These are phyloP conservation scores for Aplosporella prunicola DNA, from an alignment of 2,329 filamentous ascomycete genomes.

Conservation along the genomic window DNA sequence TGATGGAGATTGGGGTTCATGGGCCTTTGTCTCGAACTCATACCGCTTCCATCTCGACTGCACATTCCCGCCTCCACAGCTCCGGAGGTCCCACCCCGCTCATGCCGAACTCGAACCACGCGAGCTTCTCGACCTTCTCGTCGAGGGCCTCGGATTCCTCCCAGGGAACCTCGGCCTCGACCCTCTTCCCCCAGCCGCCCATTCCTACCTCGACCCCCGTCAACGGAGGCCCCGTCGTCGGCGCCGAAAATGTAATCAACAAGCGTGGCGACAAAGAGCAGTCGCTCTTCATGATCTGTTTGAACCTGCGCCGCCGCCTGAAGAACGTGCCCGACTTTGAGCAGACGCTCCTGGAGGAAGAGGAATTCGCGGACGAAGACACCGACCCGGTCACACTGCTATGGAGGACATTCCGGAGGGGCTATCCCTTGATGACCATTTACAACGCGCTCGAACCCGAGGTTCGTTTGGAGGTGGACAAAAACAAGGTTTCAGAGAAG, in stretches of 20 bases:
- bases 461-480: constrained; percentile 58
- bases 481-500: constrained; percentile 49
- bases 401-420: constrained; percentile 78
- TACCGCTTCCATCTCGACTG: constrained; percentile 15
- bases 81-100: constrained; percentile 28
- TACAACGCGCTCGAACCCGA: constrained; percentile 77
- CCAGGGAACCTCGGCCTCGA: constrained; percentile 35
- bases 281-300: constrained; percentile 92
- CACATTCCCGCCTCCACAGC: constrained; percentile 13
- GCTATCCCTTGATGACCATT: constrained; percentile 74
- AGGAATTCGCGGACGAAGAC: constrained; percentile 56
- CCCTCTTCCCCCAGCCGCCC: constrained; percentile 32
- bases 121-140: constrained; percentile 39
- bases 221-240: constrained; percentile 55
- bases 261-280: constrained; percentile 84
- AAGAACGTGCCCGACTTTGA: constrained; percentile 78
- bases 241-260: constrained; percentile 93
- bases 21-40: constrained; percentile 19
- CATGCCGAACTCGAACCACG: constrained; percentile 30
- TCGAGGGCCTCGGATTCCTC: constrained; percentile 41
- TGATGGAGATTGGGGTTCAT: constrained; percentile 28
- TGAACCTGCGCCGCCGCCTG: constrained; percentile 72
- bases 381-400: constrained; percentile 81
- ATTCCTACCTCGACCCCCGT: constrained; percentile 27
- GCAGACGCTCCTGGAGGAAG: constrained; percentile 60